Percentiles rank a stretch among this genome's conserved stretches.
Conservation (phyloP, 1,284 basidiomycete genomes). For the Apiotrichum montevideense region DNA sequence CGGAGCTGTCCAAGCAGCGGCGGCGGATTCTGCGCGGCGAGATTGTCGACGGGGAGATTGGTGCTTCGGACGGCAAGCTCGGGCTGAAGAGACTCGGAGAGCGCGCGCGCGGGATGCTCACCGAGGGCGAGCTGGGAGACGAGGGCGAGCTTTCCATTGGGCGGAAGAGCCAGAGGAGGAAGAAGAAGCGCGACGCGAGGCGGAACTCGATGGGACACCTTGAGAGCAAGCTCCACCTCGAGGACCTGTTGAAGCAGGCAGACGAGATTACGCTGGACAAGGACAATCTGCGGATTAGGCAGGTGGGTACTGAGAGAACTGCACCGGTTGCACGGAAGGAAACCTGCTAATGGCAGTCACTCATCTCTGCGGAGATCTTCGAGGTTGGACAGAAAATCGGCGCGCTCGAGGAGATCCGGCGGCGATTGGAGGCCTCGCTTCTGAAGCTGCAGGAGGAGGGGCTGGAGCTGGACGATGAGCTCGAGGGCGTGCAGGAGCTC, state of each 20-base stretch:
- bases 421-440: slow-evolving; percentile 73
- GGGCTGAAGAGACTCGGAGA: slow-evolving; percentile 73
- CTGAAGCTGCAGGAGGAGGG: slow-evolving; percentile 89
- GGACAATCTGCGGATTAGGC: slow-evolving; percentile 77
- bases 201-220: slow-evolving; percentile 59
- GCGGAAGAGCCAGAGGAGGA: slow-evolving; percentile 53
- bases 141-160: slow-evolving; percentile 36
- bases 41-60: slow-evolving; percentile 56
- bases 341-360: slow-evolving; percentile 51
- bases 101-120: slow-evolving; percentile 65
- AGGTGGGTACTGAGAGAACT: slow-evolving; percentile 52
- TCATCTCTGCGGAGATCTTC: slow-evolving; percentile 75
- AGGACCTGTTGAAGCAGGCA: slow-evolving; percentile 72
- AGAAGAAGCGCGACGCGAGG: slow-evolving; percentile 59
- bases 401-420: slow-evolving; percentile 71
- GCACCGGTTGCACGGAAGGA: no score
- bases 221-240: slow-evolving; percentile 63
- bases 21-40: slow-evolving; percentile 63
- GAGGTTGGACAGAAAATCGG: slow-evolving; percentile 86
- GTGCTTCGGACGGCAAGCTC: slow-evolving; percentile 57
- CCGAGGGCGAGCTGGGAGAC: slow-evolving; percentile 28
- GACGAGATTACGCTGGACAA: slow-evolving; percentile 81
- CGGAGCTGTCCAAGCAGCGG: slow-evolving; percentile 67
- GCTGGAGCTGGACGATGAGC: slow-evolving; percentile 87
- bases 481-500: slow-evolving; percentile 79